Base-by-base conservation (phyloP, 495 filamentous ascomycete genomes). In the Hyaloscypha finlandica region DNA sequence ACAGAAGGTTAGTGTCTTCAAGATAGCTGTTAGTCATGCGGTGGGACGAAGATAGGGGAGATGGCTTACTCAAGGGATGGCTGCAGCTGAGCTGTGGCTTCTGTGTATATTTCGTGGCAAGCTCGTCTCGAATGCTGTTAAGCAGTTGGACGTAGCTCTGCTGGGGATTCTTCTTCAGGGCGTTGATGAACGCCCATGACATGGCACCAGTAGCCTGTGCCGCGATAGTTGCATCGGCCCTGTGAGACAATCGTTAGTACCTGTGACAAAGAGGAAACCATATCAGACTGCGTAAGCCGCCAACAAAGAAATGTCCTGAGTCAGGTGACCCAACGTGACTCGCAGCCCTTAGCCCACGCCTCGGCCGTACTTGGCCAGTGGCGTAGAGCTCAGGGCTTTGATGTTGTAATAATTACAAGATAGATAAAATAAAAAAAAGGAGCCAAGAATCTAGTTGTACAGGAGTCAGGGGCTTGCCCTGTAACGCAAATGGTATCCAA, bases 21-120 rank as follows among this genome's bases (percentile, higher is more conserved):
- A 33, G 11, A 33, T 37, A 0, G 30, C 25, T n/a, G 58, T 73
- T 58, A 70, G 68, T 32, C 5, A 16, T 22, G 54, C 32, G 58
- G 16, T 31, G 14, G 3, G 16, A 51, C 4, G 20, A 29, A 22
- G 25, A 11, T 5, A 57, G 58, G 14, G 16, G 8, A 45, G 29
- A 20, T 14, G 53, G n/a, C 73, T 81, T 88, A 98, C 95, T 91
- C 82, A 99, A 81, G 61, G 95, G 95, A 80, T 99, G 95, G 78
- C 93, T 97, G 81, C 92, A 92, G 76, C 93, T 97, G 68, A 99
- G 83, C 83, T 99, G 95, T 69, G 95, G 95, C 81, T 97, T 97
- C 80, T 99, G 95, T 53, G 87, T 86, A 77, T 99, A 99, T 76
- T 94, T 94, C 39, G 85, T 86, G 64, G 91, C 81, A 68, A 99